phyloP scores from a whole-genome alignment of 2,329 filamentous ascomycete genomes.

The Zelopaecilomyces penicillatus region DNA sequence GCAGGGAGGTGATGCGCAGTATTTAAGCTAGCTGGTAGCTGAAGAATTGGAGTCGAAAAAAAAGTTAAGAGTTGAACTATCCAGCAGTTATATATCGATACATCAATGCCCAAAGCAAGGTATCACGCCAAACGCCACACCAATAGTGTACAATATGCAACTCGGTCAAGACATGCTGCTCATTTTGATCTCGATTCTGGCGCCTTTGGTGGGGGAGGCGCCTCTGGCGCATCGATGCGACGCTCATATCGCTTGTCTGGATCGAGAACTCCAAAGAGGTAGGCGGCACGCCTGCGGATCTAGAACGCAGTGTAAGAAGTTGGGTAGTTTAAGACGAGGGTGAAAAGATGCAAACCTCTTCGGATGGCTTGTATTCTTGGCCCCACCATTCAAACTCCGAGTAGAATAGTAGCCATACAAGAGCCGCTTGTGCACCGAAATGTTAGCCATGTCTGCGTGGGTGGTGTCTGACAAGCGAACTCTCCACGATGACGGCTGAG shows the following conservation, averaged over 20 bases:
- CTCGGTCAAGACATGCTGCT: not conserved
- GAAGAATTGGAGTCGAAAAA: conserved; percentile 12
- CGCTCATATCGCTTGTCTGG: conserved; percentile 35
- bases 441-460: not conserved
- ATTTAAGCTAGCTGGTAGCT: conserved; percentile 2
- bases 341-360: conserved; percentile 24
- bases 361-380: conserved; percentile 32
- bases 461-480: not conserved
- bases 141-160: not conserved
- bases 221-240: conserved; percentile 28
- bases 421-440: conserved; percentile 18
- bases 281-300: conserved; percentile 29
- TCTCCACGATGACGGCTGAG: not conserved
- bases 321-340: not conserved
- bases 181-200: conserved; percentile 18
- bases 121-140: conserved; percentile 22
- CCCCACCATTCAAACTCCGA: conserved; percentile 38
- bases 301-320: conserved; percentile 11
- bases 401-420: conserved; percentile 32
- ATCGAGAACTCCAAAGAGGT: conserved; percentile 32
- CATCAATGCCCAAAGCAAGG: conserved; percentile 13
- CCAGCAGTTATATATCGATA: conserved; percentile 13
- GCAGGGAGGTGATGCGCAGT: conserved; percentile 24
- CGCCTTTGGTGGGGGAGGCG: conserved; percentile 16
- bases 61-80: conserved; percentile 6